Evolutionary conservation across 2,329 filamentous ascomycete genomes (phyloP), one percentile per base, ranked within the genome.

Genomic region (Diaporthe longicolla): DNA sequence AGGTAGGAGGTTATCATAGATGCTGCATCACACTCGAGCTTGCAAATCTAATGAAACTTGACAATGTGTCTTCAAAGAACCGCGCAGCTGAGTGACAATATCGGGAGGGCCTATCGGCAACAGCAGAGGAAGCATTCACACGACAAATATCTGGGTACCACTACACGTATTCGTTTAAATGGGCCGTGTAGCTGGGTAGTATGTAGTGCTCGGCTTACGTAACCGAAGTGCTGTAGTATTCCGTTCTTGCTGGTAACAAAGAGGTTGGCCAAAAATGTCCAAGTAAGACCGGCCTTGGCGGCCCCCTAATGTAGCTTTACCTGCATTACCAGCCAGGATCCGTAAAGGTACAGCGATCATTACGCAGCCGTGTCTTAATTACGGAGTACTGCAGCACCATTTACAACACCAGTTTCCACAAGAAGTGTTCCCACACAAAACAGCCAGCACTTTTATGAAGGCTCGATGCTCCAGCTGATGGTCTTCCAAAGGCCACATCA

Each of bases 381-480:
- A n/a, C n/a, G n/a, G n/a, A n/a, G n/a, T n/a, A 40, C 65, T 7
- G n/a, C 58, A 55, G 32, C 17, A 17, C 4, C n/a, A 21, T 50
- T 59, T 52, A 19, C 50, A n/a, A 43, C 24, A 6, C 3, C 40
- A 26, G 3, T 7, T 11, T 21, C 2, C 40, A 37, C 19, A 40
- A 19, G 37, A n/a, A 54, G 6, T 7, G 24, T 9, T 15, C 9
- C 7, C 9, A 54, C 35, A n/a, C 4, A 45, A n/a, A 37, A 19
- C 26, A 13, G 26, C 26, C 29, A 21, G 19, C 29, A 63, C 10
- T 24, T 48, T n/a, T n/a, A 54, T 55, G 58, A 24, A 11, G 37
- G 15, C 45, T 32, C 40, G 21, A 70, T 32, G 54, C 35, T 24
- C 37, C 71, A 66, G 65, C 68, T 74, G 52, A 76, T 59, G 75